A percentile compares a stretch with the other conserved stretches of the same genome.
Conservation (phyloP, 225 moss, liverwort and hornwort species). For the Antitrichia curtipendula region DNA sequence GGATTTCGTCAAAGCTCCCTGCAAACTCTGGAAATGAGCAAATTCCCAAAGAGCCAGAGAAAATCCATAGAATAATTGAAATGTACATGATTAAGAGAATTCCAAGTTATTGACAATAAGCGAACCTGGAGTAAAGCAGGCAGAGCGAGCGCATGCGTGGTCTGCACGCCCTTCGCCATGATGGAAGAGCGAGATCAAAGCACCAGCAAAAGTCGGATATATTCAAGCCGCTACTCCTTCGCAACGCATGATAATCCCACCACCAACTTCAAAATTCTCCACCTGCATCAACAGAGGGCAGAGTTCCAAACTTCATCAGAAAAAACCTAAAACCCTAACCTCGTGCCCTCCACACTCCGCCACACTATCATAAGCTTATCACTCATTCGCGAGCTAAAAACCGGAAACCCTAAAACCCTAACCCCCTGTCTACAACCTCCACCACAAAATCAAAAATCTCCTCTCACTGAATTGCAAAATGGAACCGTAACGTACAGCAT, state of each 20-base stretch:
- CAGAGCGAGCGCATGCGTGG: not conserved
- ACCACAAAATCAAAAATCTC: not conserved
- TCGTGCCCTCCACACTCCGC: not conserved
- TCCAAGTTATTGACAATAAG: not conserved
- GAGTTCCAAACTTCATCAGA: not conserved
- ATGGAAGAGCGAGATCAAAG: not conserved
- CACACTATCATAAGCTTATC: not conserved
- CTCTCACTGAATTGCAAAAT: not conserved
- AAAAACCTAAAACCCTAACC: not conserved
- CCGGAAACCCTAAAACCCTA: not conserved
- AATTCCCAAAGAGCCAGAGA: not conserved
- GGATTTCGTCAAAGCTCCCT: not conserved
- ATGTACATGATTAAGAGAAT: not conserved
- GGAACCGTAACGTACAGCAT: not conserved
- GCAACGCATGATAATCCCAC: not conserved
- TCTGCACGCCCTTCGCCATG: constrained; percentile 4
- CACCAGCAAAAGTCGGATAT: not conserved
- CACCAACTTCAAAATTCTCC: not conserved
- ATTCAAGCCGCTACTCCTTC: not conserved
- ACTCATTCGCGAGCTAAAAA: not conserved
- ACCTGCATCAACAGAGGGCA: not conserved
- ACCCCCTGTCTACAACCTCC: not conserved
- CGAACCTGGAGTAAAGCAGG: constrained; percentile 1
- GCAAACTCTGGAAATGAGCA: not conserved
- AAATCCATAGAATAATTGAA: not conserved